Conservation (phyloP, 2,329 filamentous ascomycete genomes). For the Hypomyces rosellus region DNA sequence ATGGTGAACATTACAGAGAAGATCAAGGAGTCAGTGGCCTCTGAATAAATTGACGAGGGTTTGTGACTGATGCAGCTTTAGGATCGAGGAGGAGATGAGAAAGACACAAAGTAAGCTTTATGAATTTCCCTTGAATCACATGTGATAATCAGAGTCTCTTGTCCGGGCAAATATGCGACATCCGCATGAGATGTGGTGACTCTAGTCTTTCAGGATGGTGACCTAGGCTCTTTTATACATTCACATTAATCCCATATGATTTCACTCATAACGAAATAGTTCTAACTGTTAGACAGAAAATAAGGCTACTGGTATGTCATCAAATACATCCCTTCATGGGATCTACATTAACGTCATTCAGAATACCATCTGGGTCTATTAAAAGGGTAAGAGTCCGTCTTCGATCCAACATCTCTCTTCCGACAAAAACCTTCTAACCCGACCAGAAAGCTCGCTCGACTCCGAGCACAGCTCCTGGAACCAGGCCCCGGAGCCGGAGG, state of each 20-base stretch:
- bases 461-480: conserved; percentile 90
- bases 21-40: conserved; percentile 82
- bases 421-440: conserved; percentile 12
- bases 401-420: neutral
- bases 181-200: neutral
- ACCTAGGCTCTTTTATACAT: too few species aligned
- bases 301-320: conserved; percentile 84
- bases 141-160: neutral
- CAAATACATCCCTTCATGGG: neutral
- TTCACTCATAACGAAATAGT: neutral
- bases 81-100: conserved; percentile 99
- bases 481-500: conserved; percentile 73
- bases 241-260: too few species aligned
- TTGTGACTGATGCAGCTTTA: conserved; percentile 34
- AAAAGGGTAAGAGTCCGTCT: conserved; percentile 66
- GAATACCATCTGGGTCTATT: conserved; percentile 97
- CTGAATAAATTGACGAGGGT: neutral
- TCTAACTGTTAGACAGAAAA: conserved; percentile 62
- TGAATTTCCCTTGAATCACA: neutral
- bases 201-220: neutral
- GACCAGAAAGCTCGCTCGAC: conserved; percentile 82
- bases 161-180: neutral
- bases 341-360: conserved; percentile 32
- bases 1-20: conserved; percentile 99
- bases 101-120: conserved; percentile 82